Evolutionary conservation across 140 eudicot genomes (phyloP), one percentile per base, ranked within the genome.

Genomic region (Erigeron philadelphicus): DNA sequence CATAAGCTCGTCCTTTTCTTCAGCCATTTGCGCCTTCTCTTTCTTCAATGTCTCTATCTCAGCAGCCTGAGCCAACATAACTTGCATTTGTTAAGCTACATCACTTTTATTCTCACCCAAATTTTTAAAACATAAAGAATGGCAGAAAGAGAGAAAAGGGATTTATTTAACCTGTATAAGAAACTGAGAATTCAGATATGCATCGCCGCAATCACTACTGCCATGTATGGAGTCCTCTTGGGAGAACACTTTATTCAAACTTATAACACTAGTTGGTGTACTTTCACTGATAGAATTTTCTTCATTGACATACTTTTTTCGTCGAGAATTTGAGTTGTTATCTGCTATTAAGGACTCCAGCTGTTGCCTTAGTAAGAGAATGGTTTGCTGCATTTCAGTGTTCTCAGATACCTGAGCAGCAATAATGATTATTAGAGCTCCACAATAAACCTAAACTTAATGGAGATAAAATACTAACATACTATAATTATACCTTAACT

Each of bases 181-280:
- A 75, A 83, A 88, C 79, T 81, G 85, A 50, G 95, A 79, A 65
- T 81, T 79, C 43, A 73, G 55, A 75, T 61, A 82, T 40, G 82
- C 64, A 61, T 72, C 93, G 75, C 77, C 52, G 35, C 79, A 56
- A 62, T 73, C 95, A 74, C 77, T 64, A 45, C 80, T 73, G 56
- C 75, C 64, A 9, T 83, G 83, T 66, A 67, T 80, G 64, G 75
- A 86, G 58, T 79, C 86, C 16, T 80, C 95, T 46, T 60, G 78
- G 19, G 81, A 79, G 72, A 87, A 85, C 53, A 77, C 77, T 75
- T 86, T 81, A 58, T 85, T 87, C 66, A 81, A 75, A 75, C 95
- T 84, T 78, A 84, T 88, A 72, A 85, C 86, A 83, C 97, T 87
- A 21, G 93, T 85, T 46, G 92, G 95, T 46, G 93, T 85, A 80